Conservation (phyloP, 176 grass and related monocot genomes). For the Zoysia japonica region DNA sequence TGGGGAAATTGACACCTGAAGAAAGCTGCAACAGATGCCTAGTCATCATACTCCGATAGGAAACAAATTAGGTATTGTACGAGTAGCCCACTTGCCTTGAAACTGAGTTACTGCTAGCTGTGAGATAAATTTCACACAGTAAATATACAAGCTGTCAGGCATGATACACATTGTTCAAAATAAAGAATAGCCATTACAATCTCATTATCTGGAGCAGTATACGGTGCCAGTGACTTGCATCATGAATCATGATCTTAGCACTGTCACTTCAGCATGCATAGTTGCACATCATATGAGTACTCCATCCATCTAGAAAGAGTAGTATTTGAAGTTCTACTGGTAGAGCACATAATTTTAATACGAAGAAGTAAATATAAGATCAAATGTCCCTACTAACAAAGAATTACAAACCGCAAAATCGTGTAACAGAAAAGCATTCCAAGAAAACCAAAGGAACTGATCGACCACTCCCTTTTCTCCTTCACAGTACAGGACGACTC, state of each 20-base stretch:
- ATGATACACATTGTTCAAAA: background rate
- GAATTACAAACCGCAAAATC: background rate
- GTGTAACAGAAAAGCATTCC: background rate
- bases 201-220: background rate
- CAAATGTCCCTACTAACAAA: background rate
- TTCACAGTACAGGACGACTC: constrained; percentile 14
- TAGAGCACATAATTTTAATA: background rate
- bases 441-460: background rate
- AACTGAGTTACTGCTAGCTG: background rate
- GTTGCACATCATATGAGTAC: background rate
- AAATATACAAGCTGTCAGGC: background rate
- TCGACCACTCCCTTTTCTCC: background rate
- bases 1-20: background rate
- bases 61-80: no score
- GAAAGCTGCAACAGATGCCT: constrained; percentile 21
- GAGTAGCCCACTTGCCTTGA: no score
- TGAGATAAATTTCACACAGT: background rate
- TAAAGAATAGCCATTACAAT: background rate
- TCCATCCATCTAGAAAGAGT: no score
- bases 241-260: background rate
- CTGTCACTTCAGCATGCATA: background rate
- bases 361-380: background rate
- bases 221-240: background rate
- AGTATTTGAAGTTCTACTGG: no score
- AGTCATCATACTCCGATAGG: background rate